A percentile compares a stretch with the other conserved stretches of the same genome.
Conservation (phyloP, 345 rosid species). For the Sisymbrium altissimum region DNA sequence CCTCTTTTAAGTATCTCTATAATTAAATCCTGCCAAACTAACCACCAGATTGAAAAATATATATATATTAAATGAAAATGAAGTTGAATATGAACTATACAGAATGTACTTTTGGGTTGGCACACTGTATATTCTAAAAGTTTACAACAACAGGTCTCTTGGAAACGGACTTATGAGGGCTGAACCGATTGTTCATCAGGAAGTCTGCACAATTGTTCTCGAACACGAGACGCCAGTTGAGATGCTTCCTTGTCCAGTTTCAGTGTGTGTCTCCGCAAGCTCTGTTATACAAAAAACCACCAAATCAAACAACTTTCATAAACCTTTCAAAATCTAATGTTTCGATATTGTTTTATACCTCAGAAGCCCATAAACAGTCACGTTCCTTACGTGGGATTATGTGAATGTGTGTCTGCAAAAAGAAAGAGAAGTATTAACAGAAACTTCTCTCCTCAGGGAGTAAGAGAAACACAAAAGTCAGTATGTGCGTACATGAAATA, state of each 20-base stretch:
- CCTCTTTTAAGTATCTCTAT: background rate
- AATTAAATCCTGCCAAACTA: background rate
- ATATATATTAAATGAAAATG: background rate
- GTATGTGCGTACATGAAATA: slow-evolving; percentile 70
- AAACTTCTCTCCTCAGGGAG: background rate
- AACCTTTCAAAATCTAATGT: background rate
- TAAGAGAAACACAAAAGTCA: background rate
- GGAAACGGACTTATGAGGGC: slow-evolving; percentile 5
- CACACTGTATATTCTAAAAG: slow-evolving; percentile 14
- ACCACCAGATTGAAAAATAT: background rate
- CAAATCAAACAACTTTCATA: background rate
- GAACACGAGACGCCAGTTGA: slow-evolving; percentile 49
- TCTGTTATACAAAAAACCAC: slow-evolving; percentile 42
- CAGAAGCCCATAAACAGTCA: slow-evolving; percentile 89
- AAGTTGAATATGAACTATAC: slow-evolving; percentile 25
- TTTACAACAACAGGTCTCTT: slow-evolving; percentile 20
- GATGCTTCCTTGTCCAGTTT: slow-evolving; percentile 56
- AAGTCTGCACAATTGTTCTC: slow-evolving; percentile 45
- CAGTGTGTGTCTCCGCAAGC: slow-evolving; percentile 52
- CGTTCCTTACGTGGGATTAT: slow-evolving; percentile 81
- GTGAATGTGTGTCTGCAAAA: slow-evolving; percentile 78
- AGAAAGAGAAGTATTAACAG: background rate
- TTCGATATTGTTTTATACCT: slow-evolving; percentile 47
- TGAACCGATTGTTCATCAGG: slow-evolving; percentile 49
- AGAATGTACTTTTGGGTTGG: slow-evolving; percentile 11